A percentile compares a stretch with the other conserved stretches of the same genome.
Conservation (phyloP, 179 eudicot genomes). For the Spinacia oleracea region DNA sequence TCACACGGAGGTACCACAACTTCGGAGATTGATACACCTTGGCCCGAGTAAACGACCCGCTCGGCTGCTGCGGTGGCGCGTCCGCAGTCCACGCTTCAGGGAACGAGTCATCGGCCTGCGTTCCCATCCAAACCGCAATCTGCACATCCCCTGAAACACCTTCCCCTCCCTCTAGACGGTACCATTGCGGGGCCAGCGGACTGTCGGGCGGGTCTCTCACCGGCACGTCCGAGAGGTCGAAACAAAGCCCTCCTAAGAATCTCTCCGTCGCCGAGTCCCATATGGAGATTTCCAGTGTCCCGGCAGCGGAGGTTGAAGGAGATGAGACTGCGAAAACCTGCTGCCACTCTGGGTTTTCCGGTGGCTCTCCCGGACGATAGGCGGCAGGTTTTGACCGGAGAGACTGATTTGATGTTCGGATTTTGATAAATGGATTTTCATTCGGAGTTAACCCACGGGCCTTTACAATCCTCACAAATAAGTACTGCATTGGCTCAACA, state of each 20-base stretch:
- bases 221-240: conserved; percentile 93
- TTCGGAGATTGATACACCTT: conserved; percentile 94
- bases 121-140: conserved; percentile 89
- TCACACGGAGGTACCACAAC: conserved; percentile 75
- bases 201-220: conserved; percentile 93
- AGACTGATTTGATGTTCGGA: conserved; percentile 48
- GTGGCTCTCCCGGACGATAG: conserved; percentile 39
- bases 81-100: conserved; percentile 85
- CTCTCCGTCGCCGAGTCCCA: conserved; percentile 70
- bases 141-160: conserved; percentile 79
- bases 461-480: conserved; percentile 65
- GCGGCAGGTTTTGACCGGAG: conserved; percentile 55
- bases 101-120: conserved; percentile 91
- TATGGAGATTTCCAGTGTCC: conserved; percentile 73
- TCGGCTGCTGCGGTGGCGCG: conserved; percentile 45
- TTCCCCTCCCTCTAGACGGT: conserved; percentile 76
- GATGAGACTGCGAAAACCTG: conserved; percentile 60
- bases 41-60: conserved; percentile 64
- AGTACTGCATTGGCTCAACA: conserved; percentile 87
- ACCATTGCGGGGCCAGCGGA: conserved; percentile 97
- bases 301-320: conserved; percentile 32
- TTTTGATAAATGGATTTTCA: conserved; percentile 57
- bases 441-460: conserved; percentile 59
- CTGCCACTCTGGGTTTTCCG: conserved; percentile 69
- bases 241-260: conserved; percentile 89